Evolutionary conservation across 2,329 filamentous ascomycete genomes (phyloP).

Genomic region (Penicillium capsulatum): DNA sequence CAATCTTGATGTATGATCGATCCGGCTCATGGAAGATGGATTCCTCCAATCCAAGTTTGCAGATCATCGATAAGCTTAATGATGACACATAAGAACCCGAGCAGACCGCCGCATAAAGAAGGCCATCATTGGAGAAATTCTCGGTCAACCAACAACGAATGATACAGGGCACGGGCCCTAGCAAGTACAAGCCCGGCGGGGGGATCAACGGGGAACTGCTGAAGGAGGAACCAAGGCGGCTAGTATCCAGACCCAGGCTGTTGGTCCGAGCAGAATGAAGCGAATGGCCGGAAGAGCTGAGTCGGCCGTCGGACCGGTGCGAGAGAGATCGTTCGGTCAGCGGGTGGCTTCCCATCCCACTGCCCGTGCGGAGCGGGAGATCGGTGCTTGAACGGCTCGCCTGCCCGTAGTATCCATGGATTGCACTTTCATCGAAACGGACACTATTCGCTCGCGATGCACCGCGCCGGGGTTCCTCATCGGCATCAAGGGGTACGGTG

Average conservation of each 20-base stretch:
- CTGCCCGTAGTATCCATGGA: constrained; percentile 86
- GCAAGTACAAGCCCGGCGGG: constrained; percentile 76
- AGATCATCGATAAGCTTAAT: constrained; percentile 70
- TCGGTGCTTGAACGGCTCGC: constrained; percentile 78
- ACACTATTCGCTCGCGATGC: constrained; percentile 95
- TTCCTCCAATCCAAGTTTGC: constrained; percentile 66
- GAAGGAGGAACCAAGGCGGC: constrained; percentile 61
- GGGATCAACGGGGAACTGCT: constrained; percentile 70
- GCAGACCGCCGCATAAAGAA: constrained; percentile 88
- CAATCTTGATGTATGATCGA: constrained; percentile 65
- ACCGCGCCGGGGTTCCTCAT: constrained; percentile 79
- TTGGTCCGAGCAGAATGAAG: constrained; percentile 74
- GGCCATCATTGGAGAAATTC: constrained; percentile 80
- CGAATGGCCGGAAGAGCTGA: constrained; percentile 86
- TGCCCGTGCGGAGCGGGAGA: constrained; percentile 71
- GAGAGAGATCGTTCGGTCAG: constrained; percentile 89
- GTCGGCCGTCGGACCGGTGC: constrained; percentile 91
- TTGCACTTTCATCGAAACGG: constrained; percentile 91
- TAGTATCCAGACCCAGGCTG: constrained; percentile 74
- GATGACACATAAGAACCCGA: constrained; percentile 85
- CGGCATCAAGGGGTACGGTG: constrained; percentile 77
- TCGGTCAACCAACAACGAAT: constrained; percentile 93
- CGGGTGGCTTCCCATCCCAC: constrained; percentile 70
- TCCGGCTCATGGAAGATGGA: constrained; percentile 65
- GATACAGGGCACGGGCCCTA: constrained; percentile 87